Conservation (phyloP, 805 yeast species). For the Candida rishiriensis region DNA sequence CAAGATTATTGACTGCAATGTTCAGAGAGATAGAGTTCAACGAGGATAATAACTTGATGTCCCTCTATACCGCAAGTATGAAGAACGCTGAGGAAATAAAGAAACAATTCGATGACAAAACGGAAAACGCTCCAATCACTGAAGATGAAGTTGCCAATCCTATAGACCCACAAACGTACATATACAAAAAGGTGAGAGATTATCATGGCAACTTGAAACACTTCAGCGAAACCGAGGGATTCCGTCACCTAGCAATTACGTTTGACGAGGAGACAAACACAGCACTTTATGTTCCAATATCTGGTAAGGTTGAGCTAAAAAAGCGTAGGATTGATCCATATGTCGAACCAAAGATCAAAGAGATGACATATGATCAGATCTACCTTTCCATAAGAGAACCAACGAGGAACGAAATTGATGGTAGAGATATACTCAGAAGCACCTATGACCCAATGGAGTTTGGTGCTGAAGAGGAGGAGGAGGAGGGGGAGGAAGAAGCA, state of each 20-base stretch:
- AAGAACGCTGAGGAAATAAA: conserved; percentile 38
- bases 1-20: conserved; percentile 51
- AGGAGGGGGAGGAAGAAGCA: conserved; percentile 33
- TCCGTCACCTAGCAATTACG: conserved; percentile 65
- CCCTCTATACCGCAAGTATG: conserved; percentile 52
- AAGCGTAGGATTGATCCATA: conserved; percentile 72
- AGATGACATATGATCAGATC: conserved; percentile 56
- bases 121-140: conserved; percentile 43
- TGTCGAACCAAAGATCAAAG: conserved; percentile 50
- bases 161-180: conserved; percentile 39
- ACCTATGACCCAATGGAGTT: conserved; percentile 77
- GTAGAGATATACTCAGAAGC: conserved; percentile 64
- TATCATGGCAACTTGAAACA: conserved; percentile 64
- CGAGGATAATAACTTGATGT: conserved; percentile 68
- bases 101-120: conserved; percentile 40
- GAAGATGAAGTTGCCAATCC: conserved; percentile 41
- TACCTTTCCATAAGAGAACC: conserved; percentile 67
- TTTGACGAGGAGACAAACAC: conserved; percentile 50
- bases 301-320: conserved; percentile 74
- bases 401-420: conserved; percentile 60
- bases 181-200: conserved; percentile 67
- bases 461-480: conserved; percentile 56
- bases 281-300: conserved; percentile 74
- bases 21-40: conserved; percentile 69
- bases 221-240: conserved; percentile 35